A percentile compares a stretch with the other conserved stretches of the same genome.
These are phyloP conservation scores for Phoenix dactylifera DNA, from an alignment of 176 grass and related monocot species.

Conservation along the genomic window DNA sequence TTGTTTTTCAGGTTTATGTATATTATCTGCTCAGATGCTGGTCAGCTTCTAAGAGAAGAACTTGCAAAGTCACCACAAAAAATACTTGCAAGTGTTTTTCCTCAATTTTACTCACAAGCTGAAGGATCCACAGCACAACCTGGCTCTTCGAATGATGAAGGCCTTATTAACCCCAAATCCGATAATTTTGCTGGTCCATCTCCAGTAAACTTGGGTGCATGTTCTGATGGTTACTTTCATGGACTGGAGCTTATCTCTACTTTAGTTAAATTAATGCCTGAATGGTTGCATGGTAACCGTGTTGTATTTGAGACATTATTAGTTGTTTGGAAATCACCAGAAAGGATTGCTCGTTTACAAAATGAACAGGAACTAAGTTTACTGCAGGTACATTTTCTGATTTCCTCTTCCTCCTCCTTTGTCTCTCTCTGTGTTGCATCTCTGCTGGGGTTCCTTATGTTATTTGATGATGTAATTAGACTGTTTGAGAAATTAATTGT, in stretches of 20 bases:
- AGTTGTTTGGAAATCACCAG: constrained; percentile 89
- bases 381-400: constrained; percentile 46
- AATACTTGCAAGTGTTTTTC: constrained; percentile 89
- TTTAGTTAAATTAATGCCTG: constrained; percentile 94
- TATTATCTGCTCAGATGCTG: constrained; percentile 91
- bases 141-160: constrained; percentile 64
- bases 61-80: constrained; percentile 88
- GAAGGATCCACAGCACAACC: constrained; percentile 46
- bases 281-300: constrained; percentile 74
- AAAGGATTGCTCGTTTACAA: constrained; percentile 73
- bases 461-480: too few species aligned
- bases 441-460: too few species aligned
- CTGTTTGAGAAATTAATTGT: too few species aligned
- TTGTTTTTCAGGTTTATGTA: constrained; percentile 83
- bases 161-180: constrained; percentile 34
- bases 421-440: too few species aligned
- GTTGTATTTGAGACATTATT: constrained; percentile 82
- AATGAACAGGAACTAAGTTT: constrained; percentile 91
- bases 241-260: constrained; percentile 88
- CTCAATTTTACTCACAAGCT: constrained; percentile 53
- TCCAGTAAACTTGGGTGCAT: constrained; percentile 37
- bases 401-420: neutral
- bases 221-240: constrained; percentile 85
- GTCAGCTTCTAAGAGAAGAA: constrained; percentile 68
- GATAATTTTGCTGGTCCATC: constrained; percentile 46